Evolutionary conservation across 2,329 filamentous ascomycete genomes (phyloP), one percentile per base, ranked within the genome.

Genomic region (Calonectria multiphialidica): DNA sequence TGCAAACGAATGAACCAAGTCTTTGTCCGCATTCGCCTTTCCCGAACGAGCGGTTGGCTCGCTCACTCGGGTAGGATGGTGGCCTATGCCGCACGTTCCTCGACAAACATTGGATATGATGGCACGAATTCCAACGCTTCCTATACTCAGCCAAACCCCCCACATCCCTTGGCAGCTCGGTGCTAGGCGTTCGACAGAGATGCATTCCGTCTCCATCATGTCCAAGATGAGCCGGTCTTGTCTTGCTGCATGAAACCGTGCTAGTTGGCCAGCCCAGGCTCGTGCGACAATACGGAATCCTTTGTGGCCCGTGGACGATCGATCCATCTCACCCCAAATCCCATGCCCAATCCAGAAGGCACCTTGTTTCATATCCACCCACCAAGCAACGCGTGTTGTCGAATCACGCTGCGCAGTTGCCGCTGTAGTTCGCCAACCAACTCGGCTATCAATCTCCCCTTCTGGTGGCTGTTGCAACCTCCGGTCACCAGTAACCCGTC

Each of bases 281-380:
- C 55, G 57, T 62, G 66, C 55, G 44, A 40, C 44, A 23, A 42
- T 23, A 35, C n/a, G 35, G 44, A 71, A 67, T 63, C 68, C 63
- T 55, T 42, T 35, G 53, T 42, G 40, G 37, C 55, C 61, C 45
- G 37, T 62, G 63, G 53, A 49, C 47, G 42, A 63, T 42, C 55
- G 44, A 21, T 25, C 25, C 44, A 25, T 18, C 10, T 50, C 44
- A 18, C 21, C 25, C 37, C 49, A 33, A 42, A 57, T 50, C 55
- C 28, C 49, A 21, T 47, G 28, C 64, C 64, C 40, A 42, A 62
- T 66, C 15, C 28, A 53, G 30, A 28, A 62, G 21, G 35, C 57
- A 16, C 23, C 57, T 57, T 40, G 70, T 72, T 72, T 72, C 70
- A 72, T 47, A 35, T 57, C 44, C 66, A 53, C 66, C 66, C 53